Conservation (phyloP, 768 basidiomycete species). For the Kwoniella heveanensis region DNA sequence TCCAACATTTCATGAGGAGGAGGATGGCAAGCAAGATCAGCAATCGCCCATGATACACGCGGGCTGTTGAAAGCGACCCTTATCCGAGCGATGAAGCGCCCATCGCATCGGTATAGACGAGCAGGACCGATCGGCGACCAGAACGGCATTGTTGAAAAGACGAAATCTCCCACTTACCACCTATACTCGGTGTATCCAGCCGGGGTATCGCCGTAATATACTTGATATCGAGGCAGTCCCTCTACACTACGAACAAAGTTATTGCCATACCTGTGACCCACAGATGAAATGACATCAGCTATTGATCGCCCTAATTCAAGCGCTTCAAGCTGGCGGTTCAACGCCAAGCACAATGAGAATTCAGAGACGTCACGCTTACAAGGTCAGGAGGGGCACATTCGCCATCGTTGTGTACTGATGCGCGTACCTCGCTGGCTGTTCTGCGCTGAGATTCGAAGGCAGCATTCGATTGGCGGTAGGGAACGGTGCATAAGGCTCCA, state of each 20-base stretch:
- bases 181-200: constrained; percentile 44
- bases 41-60: too few species aligned
- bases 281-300: neutral
- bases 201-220: constrained; percentile 46
- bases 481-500: constrained; percentile 44
- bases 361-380: constrained; percentile 34
- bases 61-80: too few species aligned
- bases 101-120: too few species aligned
- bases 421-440: constrained; percentile 19
- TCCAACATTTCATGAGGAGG: neutral
- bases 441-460: constrained; percentile 28
- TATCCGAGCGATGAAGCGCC: too few species aligned
- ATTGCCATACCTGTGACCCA: constrained; percentile 38
- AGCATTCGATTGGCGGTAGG: constrained; percentile 33
- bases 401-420: constrained; percentile 38
- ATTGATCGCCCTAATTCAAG: too few species aligned
- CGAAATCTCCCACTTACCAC: constrained; percentile 36
- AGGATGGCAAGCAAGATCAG: neutral
- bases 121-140: too few species aligned
- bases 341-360: neutral
- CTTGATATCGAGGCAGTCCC: constrained; percentile 27
- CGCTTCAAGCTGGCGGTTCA: too few species aligned
- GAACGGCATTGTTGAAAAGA: neutral
- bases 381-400: constrained; percentile 37
- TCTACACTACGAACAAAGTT: constrained; percentile 31